These are phyloP conservation scores for Trypanosoma cruzi DNA, from an alignment of 208 protist genomes.

Conservation along the genomic window DNA sequence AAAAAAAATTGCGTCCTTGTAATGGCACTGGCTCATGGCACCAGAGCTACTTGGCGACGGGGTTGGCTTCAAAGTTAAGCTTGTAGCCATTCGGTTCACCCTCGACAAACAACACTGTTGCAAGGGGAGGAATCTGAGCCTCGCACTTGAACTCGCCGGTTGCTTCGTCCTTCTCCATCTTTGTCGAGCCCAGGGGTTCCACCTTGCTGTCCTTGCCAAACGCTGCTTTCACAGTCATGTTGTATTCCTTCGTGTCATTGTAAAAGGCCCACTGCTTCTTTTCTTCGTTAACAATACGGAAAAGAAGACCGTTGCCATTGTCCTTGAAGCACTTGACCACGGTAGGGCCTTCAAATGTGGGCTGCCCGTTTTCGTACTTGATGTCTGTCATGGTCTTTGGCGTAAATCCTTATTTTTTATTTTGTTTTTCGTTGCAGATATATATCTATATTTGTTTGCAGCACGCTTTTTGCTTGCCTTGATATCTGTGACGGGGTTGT, in stretches of 20 bases:
- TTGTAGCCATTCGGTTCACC: constrained; percentile 82
- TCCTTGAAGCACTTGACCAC: constrained; percentile 81
- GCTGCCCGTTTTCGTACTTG: constrained; percentile 68
- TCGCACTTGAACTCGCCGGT: constrained; percentile 68
- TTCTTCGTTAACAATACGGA: constrained; percentile 78
- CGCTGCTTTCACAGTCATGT: constrained; percentile 69
- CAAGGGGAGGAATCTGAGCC: constrained; percentile 47
- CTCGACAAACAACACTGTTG: constrained; percentile 80
- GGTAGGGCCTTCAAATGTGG: constrained; percentile 50
- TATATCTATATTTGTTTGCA: background rate
- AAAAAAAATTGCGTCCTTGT: background rate
- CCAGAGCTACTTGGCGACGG: constrained; percentile 1
- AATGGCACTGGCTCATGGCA: background rate
- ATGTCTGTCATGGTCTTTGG: constrained; percentile 46
- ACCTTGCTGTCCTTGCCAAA: constrained; percentile 82
- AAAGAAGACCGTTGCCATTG: constrained; percentile 83
- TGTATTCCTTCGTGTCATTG: constrained; percentile 83
- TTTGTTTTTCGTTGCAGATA: too few species aligned
- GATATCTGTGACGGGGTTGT: background rate
- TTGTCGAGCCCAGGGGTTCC: constrained; percentile 56
- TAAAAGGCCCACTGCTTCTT: constrained; percentile 86
- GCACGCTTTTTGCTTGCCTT: background rate
- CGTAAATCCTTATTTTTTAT: background rate
- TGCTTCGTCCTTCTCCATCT: constrained; percentile 45
- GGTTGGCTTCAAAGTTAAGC: constrained; percentile 67